Evolutionary conservation across 768 basidiomycete genomes (phyloP).

Genomic region (Fibroporia radiculosa): DNA sequence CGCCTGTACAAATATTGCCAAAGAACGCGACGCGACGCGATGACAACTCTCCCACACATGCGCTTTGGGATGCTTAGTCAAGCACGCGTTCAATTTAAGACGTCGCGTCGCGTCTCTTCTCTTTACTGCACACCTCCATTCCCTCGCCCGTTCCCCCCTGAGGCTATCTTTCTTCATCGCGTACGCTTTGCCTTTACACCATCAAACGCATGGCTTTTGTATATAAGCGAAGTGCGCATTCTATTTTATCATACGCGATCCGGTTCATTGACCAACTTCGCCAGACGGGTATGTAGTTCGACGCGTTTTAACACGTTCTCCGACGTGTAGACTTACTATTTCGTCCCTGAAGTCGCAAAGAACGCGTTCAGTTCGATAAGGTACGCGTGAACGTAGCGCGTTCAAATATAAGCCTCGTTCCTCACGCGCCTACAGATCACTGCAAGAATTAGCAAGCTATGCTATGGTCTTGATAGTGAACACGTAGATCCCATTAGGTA

Average conservation of each 20-base stretch:
- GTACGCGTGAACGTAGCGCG: slow-evolving; percentile 53
- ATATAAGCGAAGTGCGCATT: slow-evolving; percentile 46
- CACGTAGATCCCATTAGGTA: slow-evolving; percentile 93
- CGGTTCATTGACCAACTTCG: no score
- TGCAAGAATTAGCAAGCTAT: slow-evolving; percentile 80
- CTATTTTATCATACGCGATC: no score
- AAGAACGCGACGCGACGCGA: slow-evolving; percentile 17
- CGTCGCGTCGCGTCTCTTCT: slow-evolving; percentile 17
- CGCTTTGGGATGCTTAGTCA: slow-evolving; percentile 12
- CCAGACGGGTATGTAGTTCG: slow-evolving; percentile 42
- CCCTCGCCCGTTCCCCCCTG: no score
- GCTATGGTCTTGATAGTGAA: slow-evolving; percentile 90
- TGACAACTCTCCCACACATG: slow-evolving; percentile 8
- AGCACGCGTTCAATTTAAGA: slow-evolving; percentile 16
- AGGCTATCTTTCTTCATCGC: no score
- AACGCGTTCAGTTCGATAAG: slow-evolving; percentile 92
- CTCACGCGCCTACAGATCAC: slow-evolving; percentile 53
- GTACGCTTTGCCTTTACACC: slow-evolving; percentile 19
- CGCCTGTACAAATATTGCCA: neutral
- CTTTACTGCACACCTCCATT: no score
- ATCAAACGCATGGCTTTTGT: slow-evolving; percentile 40
- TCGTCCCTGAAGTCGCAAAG: slow-evolving; percentile 58
- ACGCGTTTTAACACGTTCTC: slow-evolving; percentile 19
- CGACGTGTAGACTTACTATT: slow-evolving; percentile 10
- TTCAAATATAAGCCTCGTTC: slow-evolving; percentile 6